These are phyloP conservation scores for Pleurotus cornucopiae DNA, from an alignment of 768 basidiomycete species.

Conservation along the genomic window DNA sequence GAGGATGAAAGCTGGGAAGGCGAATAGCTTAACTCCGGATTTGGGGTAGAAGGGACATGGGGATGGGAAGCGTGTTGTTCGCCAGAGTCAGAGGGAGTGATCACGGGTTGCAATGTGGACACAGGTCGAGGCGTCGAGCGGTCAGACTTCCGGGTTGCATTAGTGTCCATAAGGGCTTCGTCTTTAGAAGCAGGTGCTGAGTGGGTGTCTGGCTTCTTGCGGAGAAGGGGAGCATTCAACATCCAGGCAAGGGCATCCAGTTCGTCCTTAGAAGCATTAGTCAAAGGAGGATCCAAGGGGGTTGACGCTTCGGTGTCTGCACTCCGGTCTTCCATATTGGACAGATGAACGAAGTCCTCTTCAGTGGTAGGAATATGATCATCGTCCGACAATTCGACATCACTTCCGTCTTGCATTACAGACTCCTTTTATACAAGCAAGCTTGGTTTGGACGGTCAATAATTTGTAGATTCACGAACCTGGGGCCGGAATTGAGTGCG, in stretches of 20 bases:
- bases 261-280: not conserved
- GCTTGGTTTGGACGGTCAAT: not conserved
- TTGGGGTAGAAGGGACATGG: no score
- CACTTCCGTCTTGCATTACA: not conserved
- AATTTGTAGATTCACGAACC: not conserved
- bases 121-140: no score
- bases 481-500: slow-evolving; percentile 18
- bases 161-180: no score
- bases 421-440: not conserved
- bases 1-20: not conserved
- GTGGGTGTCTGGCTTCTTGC: no score
- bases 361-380: not conserved
- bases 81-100: no score
- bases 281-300: not conserved
- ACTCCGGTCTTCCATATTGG: not conserved
- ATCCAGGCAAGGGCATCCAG: not conserved
- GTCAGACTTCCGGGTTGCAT: no score
- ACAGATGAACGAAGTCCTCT: not conserved
- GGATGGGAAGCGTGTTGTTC: not conserved
- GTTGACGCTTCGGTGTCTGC: not conserved
- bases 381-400: not conserved
- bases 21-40: not conserved
- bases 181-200: no score
- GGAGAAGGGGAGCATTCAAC: not conserved
- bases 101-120: no score